A percentile compares a stretch with the other conserved stretches of the same genome.
phyloP scores from a whole-genome alignment of 768 basidiomycete species.

The Leccinum ochraceum region DNA sequence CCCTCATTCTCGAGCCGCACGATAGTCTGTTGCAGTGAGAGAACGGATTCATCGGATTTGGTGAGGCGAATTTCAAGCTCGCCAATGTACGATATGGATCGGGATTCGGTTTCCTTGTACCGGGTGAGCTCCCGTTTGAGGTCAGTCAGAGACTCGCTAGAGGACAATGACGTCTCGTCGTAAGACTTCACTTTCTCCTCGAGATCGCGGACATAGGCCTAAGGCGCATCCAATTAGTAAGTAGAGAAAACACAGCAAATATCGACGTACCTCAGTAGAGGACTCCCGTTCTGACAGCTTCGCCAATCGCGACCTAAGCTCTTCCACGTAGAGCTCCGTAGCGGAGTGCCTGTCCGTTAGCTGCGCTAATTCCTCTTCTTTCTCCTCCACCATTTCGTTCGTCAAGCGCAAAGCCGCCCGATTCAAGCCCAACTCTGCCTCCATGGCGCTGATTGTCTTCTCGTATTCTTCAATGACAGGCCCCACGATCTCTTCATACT shows the following conservation, averaged over 20 bases:
- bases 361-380: conserved; percentile 73
- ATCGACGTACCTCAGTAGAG: conserved; percentile 76
- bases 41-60: conserved; percentile 75
- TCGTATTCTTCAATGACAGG: conserved; percentile 99
- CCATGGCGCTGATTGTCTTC: conserved; percentile 93
- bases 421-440: conserved; percentile 87
- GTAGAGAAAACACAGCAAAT: not conserved
- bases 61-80: conserved; percentile 84
- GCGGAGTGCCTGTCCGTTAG: conserved; percentile 70
- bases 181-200: conserved; percentile 89
- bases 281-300: conserved; percentile 88
- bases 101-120: conserved; percentile 73
- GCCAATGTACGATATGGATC: conserved; percentile 75
- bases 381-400: conserved; percentile 91
- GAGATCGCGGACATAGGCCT: conserved; percentile 93
- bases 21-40: conserved; percentile 66
- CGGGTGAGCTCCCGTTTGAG: conserved; percentile 80
- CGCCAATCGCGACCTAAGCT: conserved; percentile 74
- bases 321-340: conserved; percentile 85
- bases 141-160: conserved; percentile 78
- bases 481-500: conserved; percentile 92
- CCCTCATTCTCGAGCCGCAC: conserved; percentile 78
- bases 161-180: conserved; percentile 75
- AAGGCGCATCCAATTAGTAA: conserved; percentile 8
- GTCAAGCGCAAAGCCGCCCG: conserved; percentile 86